Percentiles rank a stretch among this genome's conserved stretches.
These are phyloP conservation scores for Zangia roseola DNA, from an alignment of 768 basidiomycete genomes.

Conservation along the genomic window DNA sequence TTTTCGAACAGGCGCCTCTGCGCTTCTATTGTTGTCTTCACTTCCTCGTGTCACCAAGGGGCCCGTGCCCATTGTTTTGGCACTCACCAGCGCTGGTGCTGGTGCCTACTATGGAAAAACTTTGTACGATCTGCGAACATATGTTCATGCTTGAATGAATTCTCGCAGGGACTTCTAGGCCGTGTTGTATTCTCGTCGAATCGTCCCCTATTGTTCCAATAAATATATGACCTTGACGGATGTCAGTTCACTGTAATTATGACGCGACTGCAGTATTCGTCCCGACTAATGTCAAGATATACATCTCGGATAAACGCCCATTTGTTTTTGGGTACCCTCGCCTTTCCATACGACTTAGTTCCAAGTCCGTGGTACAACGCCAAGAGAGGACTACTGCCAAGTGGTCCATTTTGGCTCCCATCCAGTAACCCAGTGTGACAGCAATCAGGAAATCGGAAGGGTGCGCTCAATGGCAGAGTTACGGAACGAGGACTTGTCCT, in stretches of 20 bases:
- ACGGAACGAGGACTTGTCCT: constrained; percentile 84
- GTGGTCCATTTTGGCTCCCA: background rate
- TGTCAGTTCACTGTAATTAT: constrained; percentile 4
- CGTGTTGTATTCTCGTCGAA: constrained; percentile 11
- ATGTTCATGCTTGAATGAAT: constrained; percentile 12
- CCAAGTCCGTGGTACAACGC: constrained; percentile 2
- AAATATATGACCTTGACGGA: background rate
- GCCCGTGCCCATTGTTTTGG: constrained; percentile 65
- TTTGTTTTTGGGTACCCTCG: constrained; percentile 1
- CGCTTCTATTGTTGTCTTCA: constrained; percentile 71
- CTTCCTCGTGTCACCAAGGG: constrained; percentile 71
- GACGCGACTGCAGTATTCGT: background rate
- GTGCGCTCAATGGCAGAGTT: constrained; percentile 56
- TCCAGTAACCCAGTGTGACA: background rate
- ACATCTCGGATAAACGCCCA: constrained; percentile 10
- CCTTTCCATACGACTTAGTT: background rate
- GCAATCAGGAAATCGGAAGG: constrained; percentile 21
- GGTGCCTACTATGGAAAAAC: constrained; percentile 70
- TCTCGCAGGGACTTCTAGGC: background rate
- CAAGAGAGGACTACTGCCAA: background rate
- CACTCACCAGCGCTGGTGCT: constrained; percentile 57
- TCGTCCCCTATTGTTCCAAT: background rate
- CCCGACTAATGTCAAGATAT: constrained; percentile 9
- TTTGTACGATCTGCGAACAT: constrained; percentile 38
- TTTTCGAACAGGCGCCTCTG: constrained; percentile 61